Evolutionary conservation across 2,329 filamentous ascomycete genomes (phyloP).

Genomic region (Falciphora oryzae): DNA sequence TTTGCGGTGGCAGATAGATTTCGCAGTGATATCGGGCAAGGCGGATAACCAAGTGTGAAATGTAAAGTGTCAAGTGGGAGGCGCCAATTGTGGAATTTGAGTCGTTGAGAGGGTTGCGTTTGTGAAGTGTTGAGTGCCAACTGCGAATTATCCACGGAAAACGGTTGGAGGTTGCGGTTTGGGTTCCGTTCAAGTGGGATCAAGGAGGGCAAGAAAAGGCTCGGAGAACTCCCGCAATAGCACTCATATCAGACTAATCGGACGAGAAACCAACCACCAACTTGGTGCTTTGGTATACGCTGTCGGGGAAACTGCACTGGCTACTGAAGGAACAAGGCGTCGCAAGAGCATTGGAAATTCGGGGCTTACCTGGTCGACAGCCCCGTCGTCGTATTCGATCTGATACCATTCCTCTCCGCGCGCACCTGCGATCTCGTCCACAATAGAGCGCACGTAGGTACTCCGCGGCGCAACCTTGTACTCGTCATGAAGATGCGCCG

Average conservation of each 20-base stretch:
- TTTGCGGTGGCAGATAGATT: too few species aligned
- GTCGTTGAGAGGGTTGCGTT: too few species aligned
- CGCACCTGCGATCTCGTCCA: conserved; percentile 1
- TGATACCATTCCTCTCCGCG: conserved; percentile 14
- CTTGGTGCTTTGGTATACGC: neutral
- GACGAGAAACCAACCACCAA: neutral
- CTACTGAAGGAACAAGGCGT: neutral
- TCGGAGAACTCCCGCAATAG: neutral
- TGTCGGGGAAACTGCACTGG: neutral
- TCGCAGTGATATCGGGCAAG: too few species aligned
- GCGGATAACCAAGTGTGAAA: too few species aligned
- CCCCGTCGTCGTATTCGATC: conserved; percentile 17
- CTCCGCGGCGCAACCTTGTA: conserved; percentile 13
- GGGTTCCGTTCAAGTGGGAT: neutral
- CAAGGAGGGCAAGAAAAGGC: neutral
- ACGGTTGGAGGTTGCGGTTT: neutral
- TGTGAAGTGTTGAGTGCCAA: neutral
- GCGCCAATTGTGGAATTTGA: too few species aligned
- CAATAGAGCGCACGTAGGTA: conserved; percentile 14
- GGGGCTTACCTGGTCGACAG: conserved; percentile 14
- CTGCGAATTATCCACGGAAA: neutral
- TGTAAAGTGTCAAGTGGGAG: too few species aligned
- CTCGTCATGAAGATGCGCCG: conserved; percentile 10
- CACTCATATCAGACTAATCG: neutral
- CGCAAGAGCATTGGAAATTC: neutral